A percentile compares a stretch with the other conserved stretches of the same genome.
Conservation (phyloP, 768 basidiomycete genomes). For the Hygrophorus russula region DNA sequence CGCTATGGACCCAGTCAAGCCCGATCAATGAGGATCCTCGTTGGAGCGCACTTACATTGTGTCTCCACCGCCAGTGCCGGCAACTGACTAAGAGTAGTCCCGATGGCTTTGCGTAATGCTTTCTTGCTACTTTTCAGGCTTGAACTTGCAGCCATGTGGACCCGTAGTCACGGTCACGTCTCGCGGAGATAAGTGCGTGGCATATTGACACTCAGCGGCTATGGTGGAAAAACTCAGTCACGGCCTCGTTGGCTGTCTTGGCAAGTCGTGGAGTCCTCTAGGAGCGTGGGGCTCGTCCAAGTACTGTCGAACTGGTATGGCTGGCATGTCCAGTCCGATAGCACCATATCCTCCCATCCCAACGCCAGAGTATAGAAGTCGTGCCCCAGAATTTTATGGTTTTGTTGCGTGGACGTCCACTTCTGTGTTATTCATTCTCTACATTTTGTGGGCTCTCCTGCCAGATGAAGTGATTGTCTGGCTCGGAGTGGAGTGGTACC, state of each 20-base stretch:
- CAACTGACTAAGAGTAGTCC: constrained; percentile 32
- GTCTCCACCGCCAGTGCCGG: constrained; percentile 32
- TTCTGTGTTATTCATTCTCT: constrained; percentile 54
- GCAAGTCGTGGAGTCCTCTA: too few relatives aligned
- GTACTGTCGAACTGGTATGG: background rate
- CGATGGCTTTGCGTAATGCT: constrained; percentile 40
- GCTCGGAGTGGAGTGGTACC: constrained; percentile 76
- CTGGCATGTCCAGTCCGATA: constrained; percentile 8
- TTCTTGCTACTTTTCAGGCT: constrained; percentile 39
- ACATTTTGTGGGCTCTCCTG: constrained; percentile 70
- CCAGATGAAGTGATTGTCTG: constrained; percentile 59
- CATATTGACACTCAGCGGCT: too few relatives aligned
- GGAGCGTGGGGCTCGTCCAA: background rate
- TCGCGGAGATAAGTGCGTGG: too few relatives aligned
- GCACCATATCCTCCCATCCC: constrained; percentile 9
- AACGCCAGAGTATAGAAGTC: constrained; percentile 40
- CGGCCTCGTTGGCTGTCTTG: too few relatives aligned
- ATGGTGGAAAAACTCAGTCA: too few relatives aligned
- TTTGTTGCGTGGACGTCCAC: constrained; percentile 82
- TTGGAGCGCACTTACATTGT: constrained; percentile 40
- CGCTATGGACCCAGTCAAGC: constrained; percentile 21
- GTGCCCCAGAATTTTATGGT: constrained; percentile 82
- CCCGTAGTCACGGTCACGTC: too few relatives aligned
- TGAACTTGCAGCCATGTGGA: constrained; percentile 10
- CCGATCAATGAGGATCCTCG: constrained; percentile 2